Evolutionary conservation across 352 stramenopile species (phyloP), one percentile per base, ranked within the genome.

Genomic region (Blastocystis sp.): DNA sequence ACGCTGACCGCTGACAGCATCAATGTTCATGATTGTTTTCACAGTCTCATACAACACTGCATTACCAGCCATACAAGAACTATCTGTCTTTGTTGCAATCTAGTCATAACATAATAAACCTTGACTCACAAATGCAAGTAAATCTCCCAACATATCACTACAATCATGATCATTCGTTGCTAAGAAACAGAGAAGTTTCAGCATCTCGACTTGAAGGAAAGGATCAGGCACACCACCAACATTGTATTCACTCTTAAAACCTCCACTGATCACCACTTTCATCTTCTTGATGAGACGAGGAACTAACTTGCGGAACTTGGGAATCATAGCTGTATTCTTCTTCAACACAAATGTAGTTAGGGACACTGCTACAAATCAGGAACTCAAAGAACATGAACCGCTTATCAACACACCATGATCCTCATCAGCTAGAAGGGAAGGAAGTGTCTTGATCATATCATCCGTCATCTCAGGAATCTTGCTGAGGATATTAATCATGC

Each of bases 1-100:
- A 37, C 58, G 58, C 62, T 88, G 77, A 15, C 77, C 77, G 24
- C 62, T 73, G 2, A 66, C 58, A 0, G 77, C 77, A 22, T 88
- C 77, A 53, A 88, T 88, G 62, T 53, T 88, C 62, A 88, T 77
- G 37, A 88, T 88, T 17, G 96, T 99, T 87, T 98, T 95, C 33
- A 99, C 97, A 90, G 96, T 98, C 92, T 99, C 97, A 92, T 99
- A 99, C 82, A 99, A 92, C 60, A 98, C 97, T 24, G 95, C 96
- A 92, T 99, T 99, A 44, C 97, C 97, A n/a, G 97, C 95, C 91
- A 98, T 99, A 91, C 99, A 98, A 54, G 95, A 95, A 9, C 96
- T 98, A 91, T 99, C 97, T 13, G 97, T 99, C 92, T 99, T 99
- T n/a, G 96, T 99, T n/a, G 97, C 97, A 48, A 99, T 97, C 93